A percentile compares a stretch with the other conserved stretches of the same genome.
Conservation (phyloP, 208 protist genomes). For the Strigomonas galati region DNA sequence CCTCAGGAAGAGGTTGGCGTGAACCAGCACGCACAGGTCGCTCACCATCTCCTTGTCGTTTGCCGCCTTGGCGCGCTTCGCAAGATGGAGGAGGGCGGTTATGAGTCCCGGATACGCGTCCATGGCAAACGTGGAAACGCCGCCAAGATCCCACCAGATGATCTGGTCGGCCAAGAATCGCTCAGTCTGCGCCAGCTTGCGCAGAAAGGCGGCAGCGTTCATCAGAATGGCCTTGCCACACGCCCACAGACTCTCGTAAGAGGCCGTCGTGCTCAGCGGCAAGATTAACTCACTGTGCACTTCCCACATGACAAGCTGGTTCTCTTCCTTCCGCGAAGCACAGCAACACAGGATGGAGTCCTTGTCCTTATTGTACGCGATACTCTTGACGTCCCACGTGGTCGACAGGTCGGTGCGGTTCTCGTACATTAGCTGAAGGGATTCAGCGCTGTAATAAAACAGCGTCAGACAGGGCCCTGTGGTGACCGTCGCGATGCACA, state of each 20-base stretch:
- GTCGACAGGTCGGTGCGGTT: conserved; percentile 42
- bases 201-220: conserved; percentile 52
- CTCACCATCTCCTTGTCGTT: conserved; percentile 26
- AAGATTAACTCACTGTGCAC: conserved; percentile 40
- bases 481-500: conserved; percentile 34
- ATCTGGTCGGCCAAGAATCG: conserved; percentile 65
- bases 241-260: conserved; percentile 45
- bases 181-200: conserved; percentile 42
- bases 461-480: conserved; percentile 53
- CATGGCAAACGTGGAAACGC: conserved; percentile 52
- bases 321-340: conserved; percentile 23
- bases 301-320: conserved; percentile 67
- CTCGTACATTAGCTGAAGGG: conserved; percentile 33
- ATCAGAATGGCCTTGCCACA: conserved; percentile 60
- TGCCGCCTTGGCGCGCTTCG: conserved; percentile 17
- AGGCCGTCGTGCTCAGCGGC: conserved; percentile 14
- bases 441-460: conserved; percentile 38
- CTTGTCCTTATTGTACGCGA: conserved; percentile 41
- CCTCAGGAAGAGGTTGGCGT: conserved; percentile 65
- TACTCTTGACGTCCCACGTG: conserved; percentile 35
- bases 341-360: conserved; percentile 58
- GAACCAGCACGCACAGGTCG: conserved; percentile 46
- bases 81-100: conserved; percentile 39
- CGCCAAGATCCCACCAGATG: conserved; percentile 38
- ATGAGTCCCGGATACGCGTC: conserved; percentile 53